Evolutionary conservation across 352 stramenopile genomes (phyloP), one percentile per base, ranked within the genome.

Genomic region (Phytopythium kandeliae): DNA sequence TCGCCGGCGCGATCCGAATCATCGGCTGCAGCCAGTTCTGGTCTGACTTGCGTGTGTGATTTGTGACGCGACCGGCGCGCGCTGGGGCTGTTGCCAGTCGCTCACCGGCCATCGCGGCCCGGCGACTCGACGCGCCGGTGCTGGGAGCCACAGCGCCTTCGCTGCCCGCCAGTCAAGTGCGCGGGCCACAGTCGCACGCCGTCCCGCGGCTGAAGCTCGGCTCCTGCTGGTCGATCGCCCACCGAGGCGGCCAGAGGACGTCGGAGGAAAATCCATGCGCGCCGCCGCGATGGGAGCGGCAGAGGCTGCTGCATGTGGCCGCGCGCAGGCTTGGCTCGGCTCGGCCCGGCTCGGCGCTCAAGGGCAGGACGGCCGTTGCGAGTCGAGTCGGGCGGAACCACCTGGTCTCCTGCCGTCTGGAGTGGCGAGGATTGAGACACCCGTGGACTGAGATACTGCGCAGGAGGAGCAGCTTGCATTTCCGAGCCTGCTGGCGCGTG

Each of bases 121-220:
- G n/a, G n/a, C n/a, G 38, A 45, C 19, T 26, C 19, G 22, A 45
- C n/a, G n/a, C n/a, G n/a, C n/a, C n/a, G n/a, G n/a, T n/a, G n/a
- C n/a, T n/a, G n/a, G 19, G 16, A 21, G 28, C 38, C 38, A 45
- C 30, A 45, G 38, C 22, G 12, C 12, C 24, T 45, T n/a, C n/a
- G n/a, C 22, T 12, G 38, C 30, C 38, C 19, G 13, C 42, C 42
- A 48, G 6, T 36, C 25, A 34, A 37, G 25, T 15, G 42, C 25
- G 24, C 42, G 42, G 42, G 25, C 42, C 42, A 48, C 52, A 58
- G 35, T 53, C 21, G 33, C 49, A 58, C 44, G 44, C 15, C 16
- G 8, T 34, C 26, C n/a, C n/a, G n/a, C n/a, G n/a, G n/a, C n/a
- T n/a, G n/a, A n/a, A n/a, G n/a, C n/a, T n/a, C n/a, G n/a, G n/a